Conservation (phyloP, 257 asterid species). For the Solanum pinnatisectum region DNA sequence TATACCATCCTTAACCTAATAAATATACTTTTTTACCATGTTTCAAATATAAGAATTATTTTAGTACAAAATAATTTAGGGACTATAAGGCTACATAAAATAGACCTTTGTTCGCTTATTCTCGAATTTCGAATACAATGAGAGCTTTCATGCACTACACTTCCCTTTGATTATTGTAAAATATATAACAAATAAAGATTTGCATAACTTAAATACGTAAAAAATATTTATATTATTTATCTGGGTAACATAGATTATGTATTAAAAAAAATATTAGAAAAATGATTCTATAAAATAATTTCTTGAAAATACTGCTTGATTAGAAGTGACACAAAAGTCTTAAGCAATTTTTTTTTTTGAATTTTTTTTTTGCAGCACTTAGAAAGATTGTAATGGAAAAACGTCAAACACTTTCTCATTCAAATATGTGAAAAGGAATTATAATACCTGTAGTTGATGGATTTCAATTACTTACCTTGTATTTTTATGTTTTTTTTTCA, state of each 20-base stretch:
- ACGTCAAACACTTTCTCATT: not conserved
- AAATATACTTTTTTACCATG: not conserved
- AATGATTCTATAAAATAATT: not conserved
- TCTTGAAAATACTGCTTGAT: not conserved
- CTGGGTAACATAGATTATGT: not conserved
- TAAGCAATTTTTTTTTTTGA: too few species aligned
- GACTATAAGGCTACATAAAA: too few species aligned
- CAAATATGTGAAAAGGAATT: not conserved
- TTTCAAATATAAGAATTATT: not conserved
- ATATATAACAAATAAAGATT: not conserved
- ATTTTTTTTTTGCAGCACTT: not conserved
- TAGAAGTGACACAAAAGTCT: not conserved
- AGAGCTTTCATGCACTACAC: not conserved
- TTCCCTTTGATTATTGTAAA: not conserved
- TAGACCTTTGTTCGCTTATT: not conserved
- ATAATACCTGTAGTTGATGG: not conserved
- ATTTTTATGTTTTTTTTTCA: not conserved
- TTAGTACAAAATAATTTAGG: not conserved
- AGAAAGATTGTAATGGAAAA: not conserved
- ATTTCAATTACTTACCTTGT: not conserved
- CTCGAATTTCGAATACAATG: too few species aligned
- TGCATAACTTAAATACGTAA: not conserved
- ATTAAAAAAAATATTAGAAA: too few species aligned
- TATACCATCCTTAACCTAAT: not conserved
- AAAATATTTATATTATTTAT: not conserved